Evolutionary conservation across 345 rosid species (phyloP), one percentile per base, ranked within the genome.

Genomic region (Linum tenue): DNA sequence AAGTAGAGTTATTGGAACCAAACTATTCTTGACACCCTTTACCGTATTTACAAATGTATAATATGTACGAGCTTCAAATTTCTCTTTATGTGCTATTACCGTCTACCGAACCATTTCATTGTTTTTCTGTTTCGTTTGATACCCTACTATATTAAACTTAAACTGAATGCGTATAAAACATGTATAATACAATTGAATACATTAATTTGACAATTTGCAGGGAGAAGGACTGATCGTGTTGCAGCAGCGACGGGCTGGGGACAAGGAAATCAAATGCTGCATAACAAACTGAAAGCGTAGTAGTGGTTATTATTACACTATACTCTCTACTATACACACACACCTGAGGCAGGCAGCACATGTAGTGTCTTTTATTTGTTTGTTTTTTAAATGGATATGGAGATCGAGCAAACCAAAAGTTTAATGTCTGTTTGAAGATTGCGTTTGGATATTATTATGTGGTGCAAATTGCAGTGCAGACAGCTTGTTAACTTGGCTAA

Each of bases 291-390:
- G 7, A 65, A 44, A 14, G 12, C 55, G 39, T 62, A 37, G 41
- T 40, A 48, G 16, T 64, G 66, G 15, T 63, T 22, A 22, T 22
- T 22, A 22, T 22, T 22, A 22, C 31, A 22, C 31, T 22, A 22
- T 22, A 22, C 31, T 22, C 31, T 22, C 31, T 22, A 22, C 31
- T 22, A 22, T 22, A 22, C 31, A 22, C 31, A n/a, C n/a, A 63
- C 40, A 62, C 62, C 39, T 16, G 51, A 41, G 35, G 61, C 62
- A 76, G 72, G 48, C 56, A 60, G 59, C 77, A 73, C 77, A 70
- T 73, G 77, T 31, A 15, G 57, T 73, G 72, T 67, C 59, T 62
- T 38, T 22, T 22, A 22, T 22, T 22, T n/a, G n/a, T 22, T 0
- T 22, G 31, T 22, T 22, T n/a, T 22, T 22, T 22, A 22, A 22